phyloP scores from a whole-genome alignment of 768 basidiomycete species.

The Jaapia argillacea region DNA sequence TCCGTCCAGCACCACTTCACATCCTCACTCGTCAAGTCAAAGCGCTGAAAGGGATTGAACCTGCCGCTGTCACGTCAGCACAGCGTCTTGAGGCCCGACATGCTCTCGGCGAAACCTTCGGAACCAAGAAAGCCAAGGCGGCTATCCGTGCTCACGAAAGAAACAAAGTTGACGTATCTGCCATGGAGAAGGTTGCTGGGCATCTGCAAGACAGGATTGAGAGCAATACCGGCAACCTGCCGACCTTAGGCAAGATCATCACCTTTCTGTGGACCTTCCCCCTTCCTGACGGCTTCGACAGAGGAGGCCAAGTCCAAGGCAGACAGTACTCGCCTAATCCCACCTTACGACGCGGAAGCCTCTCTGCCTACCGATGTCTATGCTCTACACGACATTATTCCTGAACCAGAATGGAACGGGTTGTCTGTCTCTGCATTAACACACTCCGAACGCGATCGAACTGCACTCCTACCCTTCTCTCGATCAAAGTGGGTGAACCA shows the following conservation, averaged over 20 bases:
- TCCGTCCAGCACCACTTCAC: slow-evolving; percentile 60
- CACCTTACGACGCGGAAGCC: slow-evolving; percentile 60
- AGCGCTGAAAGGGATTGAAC: slow-evolving; percentile 58
- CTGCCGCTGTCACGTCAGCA: slow-evolving; percentile 38
- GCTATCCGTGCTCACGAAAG: slow-evolving; percentile 80
- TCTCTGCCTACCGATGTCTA: slow-evolving; percentile 65
- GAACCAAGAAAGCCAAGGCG: slow-evolving; percentile 88
- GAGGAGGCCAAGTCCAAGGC: slow-evolving; percentile 59
- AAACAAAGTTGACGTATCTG: slow-evolving; percentile 80
- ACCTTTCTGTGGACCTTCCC: neutral
- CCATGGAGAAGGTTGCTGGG: slow-evolving; percentile 77
- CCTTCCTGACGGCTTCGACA: slow-evolving; percentile 17
- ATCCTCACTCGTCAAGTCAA: slow-evolving; percentile 76
- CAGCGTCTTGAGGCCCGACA: slow-evolving; percentile 58
- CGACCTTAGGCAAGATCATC: slow-evolving; percentile 48
- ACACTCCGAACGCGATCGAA: slow-evolving; percentile 34
- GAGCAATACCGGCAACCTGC: slow-evolving; percentile 55
- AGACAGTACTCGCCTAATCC: slow-evolving; percentile 64
- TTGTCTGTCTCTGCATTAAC: slow-evolving; percentile 51
- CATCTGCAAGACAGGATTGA: slow-evolving; percentile 81
- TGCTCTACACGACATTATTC: slow-evolving; percentile 64
- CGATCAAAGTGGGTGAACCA: slow-evolving; percentile 63
- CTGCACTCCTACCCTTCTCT: slow-evolving; percentile 47
- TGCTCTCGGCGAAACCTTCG: slow-evolving; percentile 86
- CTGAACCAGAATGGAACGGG: slow-evolving; percentile 71